Evolutionary conservation across 2,329 filamentous ascomycete species (phyloP).

Genomic region (Scytalidium lignicola): DNA sequence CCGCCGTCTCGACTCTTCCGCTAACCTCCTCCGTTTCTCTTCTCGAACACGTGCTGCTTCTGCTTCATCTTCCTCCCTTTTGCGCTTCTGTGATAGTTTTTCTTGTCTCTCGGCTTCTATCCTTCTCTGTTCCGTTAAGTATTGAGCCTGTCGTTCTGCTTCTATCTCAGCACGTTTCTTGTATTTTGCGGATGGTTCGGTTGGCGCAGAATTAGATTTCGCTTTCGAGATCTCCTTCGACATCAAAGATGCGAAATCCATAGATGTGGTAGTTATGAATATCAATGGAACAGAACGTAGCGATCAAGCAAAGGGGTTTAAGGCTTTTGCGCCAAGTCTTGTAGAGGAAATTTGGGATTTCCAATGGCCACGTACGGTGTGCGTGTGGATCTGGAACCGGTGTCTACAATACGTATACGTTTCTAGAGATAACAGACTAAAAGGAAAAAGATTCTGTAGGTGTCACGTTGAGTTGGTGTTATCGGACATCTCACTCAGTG

Average conservation of each 20-base stretch:
- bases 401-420: too few species aligned
- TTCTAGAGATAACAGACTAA: too few species aligned
- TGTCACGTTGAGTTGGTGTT: neutral
- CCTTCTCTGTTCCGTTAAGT: constrained; percentile 73
- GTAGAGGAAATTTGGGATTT: too few species aligned
- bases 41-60: constrained; percentile 65
- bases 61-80: constrained; percentile 80
- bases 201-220: constrained; percentile 44
- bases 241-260: constrained; percentile 97
- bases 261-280: constrained; percentile 37
- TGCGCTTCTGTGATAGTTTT: constrained; percentile 72
- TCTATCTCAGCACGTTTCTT: constrained; percentile 82
- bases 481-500: neutral
- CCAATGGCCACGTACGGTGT: too few species aligned
- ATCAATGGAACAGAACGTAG: constrained; percentile 32
- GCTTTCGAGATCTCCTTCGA: constrained; percentile 84
- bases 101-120: constrained; percentile 67
- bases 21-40: constrained; percentile 75
- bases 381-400: too few species aligned
- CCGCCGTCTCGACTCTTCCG: constrained; percentile 68
- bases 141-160: constrained; percentile 72
- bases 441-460: neutral
- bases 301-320: constrained; percentile 62
- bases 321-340: constrained; percentile 34
- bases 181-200: constrained; percentile 61